Percentiles rank a stretch among this genome's conserved stretches.
These are phyloP conservation scores for Sanghuangporus weigelae DNA, from an alignment of 1,284 basidiomycete genomes.

Conservation along the genomic window DNA sequence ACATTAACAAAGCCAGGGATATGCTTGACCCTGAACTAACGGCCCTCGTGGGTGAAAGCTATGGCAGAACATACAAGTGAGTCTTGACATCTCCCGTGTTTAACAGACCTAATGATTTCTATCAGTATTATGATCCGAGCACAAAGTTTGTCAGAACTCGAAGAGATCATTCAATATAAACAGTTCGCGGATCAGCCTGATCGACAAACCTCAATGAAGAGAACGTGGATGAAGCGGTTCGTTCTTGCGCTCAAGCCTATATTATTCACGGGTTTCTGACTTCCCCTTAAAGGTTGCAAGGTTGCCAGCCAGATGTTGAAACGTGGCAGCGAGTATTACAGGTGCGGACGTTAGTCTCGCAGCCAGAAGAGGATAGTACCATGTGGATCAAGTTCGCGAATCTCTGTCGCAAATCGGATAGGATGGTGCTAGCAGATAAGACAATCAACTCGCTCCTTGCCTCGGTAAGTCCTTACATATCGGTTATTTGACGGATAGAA, in stretches of 20 bases:
- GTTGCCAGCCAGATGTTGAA: conserved; percentile 97
- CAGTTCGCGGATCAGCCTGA: conserved; percentile 92
- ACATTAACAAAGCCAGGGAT: conserved; percentile 95
- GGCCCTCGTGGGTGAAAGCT: conserved; percentile 92
- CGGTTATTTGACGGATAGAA: neutral
- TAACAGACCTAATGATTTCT: conserved; percentile 14
- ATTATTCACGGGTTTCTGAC: conserved; percentile 8
- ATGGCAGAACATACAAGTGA: conserved; percentile 94
- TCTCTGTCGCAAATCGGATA: conserved; percentile 79
- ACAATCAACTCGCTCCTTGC: conserved; percentile 90
- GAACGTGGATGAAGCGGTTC: conserved; percentile 93
- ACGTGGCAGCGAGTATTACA: conserved; percentile 99
- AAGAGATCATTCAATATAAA: conserved; percentile 98
- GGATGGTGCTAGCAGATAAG: conserved; percentile 91
- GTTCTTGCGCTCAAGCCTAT: conserved; percentile 16
- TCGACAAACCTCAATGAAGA: conserved; percentile 79
- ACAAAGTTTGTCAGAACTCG: conserved; percentile 97
- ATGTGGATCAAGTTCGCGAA: conserved; percentile 98
- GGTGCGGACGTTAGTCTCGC: conserved; percentile 91
- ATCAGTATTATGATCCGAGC: conserved; percentile 90
- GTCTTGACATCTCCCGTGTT: conserved; percentile 20
- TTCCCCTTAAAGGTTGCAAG: conserved; percentile 64
- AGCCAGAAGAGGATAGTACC: conserved; percentile 90
- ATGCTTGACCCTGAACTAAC: conserved; percentile 89
- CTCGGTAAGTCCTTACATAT: conserved; percentile 37